A percentile compares a stretch with the other conserved stretches of the same genome.
These are phyloP conservation scores for Fraxinus americana DNA, from an alignment of 257 asterid species.

Conservation along the genomic window DNA sequence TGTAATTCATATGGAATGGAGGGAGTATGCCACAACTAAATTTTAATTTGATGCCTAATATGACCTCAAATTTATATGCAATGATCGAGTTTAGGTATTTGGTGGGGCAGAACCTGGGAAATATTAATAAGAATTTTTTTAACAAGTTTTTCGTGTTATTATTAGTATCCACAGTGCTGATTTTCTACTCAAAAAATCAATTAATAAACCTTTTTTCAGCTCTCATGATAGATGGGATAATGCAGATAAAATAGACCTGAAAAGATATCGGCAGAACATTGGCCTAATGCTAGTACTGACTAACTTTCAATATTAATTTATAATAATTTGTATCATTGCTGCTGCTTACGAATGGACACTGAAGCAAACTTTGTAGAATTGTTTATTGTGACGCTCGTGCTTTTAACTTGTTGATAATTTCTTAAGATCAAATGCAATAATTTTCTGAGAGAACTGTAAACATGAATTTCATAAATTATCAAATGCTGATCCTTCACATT, in stretches of 20 bases:
- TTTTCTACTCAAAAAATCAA: neutral
- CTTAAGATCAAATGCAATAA: neutral
- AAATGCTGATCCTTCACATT: neutral
- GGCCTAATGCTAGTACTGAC: neutral
- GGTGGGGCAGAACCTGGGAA: neutral
- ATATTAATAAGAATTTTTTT: neutral
- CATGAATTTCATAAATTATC: neutral
- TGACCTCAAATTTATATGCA: neutral
- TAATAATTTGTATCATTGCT: neutral
- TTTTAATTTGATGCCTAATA: neutral
- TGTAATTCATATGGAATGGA: neutral
- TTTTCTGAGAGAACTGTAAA: neutral
- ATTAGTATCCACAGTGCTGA: neutral
- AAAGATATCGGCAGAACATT: neutral
- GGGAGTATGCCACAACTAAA: neutral
- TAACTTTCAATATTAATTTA: neutral
- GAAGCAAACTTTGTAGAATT: neutral
- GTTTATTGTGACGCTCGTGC: neutral
- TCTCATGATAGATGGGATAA: neutral
- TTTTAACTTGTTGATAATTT: neutral
- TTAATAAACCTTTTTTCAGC: neutral
- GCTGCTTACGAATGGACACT: neutral
- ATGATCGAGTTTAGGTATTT: neutral
- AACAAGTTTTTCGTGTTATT: neutral
- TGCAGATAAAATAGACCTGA: neutral